Conservation (phyloP, 2,329 filamentous ascomycete genomes). For the Calonectria henricotiae region DNA sequence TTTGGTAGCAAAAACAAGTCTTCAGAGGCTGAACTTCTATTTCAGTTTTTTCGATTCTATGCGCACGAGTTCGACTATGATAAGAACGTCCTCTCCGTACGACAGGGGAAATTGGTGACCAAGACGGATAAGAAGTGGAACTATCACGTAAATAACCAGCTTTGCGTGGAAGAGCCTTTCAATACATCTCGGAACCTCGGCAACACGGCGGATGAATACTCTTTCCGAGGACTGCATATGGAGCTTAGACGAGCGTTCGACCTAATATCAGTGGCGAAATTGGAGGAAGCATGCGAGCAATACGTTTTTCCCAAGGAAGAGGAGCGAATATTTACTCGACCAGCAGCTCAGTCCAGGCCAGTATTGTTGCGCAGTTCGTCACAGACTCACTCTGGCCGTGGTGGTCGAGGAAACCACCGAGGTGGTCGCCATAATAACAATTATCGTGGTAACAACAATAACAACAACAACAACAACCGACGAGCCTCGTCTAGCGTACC, state of each 20-base stretch:
- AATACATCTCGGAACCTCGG: conserved; percentile 91
- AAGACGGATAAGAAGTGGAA: conserved; percentile 94
- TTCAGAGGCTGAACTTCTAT: conserved; percentile 87
- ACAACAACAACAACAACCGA: conserved; percentile 61
- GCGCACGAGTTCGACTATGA: conserved; percentile 95
- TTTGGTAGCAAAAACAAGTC: conserved; percentile 88
- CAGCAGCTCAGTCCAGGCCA: conserved; percentile 70
- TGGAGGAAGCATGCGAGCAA: conserved; percentile 89
- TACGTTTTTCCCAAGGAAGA: conserved; percentile 92
- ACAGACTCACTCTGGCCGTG: conserved; percentile 69
- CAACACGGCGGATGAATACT: conserved; percentile 96
- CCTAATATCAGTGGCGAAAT: conserved; percentile 82
- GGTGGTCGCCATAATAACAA: conserved; percentile 66
- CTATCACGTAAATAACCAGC: conserved; percentile 82
- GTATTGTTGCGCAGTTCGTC: conserved; percentile 75
- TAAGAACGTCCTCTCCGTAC: conserved; percentile 86
- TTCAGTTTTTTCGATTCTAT: conserved; percentile 96
- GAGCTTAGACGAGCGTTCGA: conserved; percentile 93
- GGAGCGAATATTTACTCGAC: conserved; percentile 73
- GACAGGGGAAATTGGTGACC: conserved; percentile 83
- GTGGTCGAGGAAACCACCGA: conserved; percentile 67
- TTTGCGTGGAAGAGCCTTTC: conserved; percentile 98
- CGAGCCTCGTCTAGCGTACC: conserved; percentile 70
- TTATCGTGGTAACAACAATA: conserved; percentile 60
- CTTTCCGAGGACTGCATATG: conserved; percentile 90